Base-by-base conservation (phyloP, 2,329 filamentous ascomycete species). In the Esteya vermicola region DNA sequence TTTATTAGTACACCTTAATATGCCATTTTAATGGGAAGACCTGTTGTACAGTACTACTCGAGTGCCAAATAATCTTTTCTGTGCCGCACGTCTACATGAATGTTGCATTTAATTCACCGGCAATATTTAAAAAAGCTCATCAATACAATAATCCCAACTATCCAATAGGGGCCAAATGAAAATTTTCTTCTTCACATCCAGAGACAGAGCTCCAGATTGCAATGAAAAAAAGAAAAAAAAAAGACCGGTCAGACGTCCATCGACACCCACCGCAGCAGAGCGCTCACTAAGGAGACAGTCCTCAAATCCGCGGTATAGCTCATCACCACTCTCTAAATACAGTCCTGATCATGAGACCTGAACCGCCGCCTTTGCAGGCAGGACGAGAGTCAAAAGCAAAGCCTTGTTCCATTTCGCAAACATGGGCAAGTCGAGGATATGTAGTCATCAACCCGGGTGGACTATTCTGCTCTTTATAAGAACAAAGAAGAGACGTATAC, bases 401-500 rank as follows among this genome's bases (percentile, higher is more conserved):
- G 81, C 80, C 67, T 39, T 21, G 32, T 35, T n/a, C 25, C 39
- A 32, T 43, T 47, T 44, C 39, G 31, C 37, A 41, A 42, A 38
- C 26, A 46, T 38, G 45, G 47, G 47, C 41, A 41, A 47, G 71
- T 70, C 77, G 84, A 84, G 81, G 84, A 84, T 80, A 42, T 55
- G 55, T n/a, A 64, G 62, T 93, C 85, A 91, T 93, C 85, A 84
- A 82, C 83, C 84, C 85, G 84, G 82, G 78, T 89, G 75, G 77
- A 77, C 75, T 85, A 81, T 89, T 81, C 85, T 75, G 83, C 86
- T 93, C 72, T 71, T 81, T 74, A 86, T 73, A 76, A 77, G 75
- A 89, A 81, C 78, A 85, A 81, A 91, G 83, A 85, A 78, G 72
- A 71, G 81, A 86, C 78, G 78, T 84, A 72, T 79, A 88, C 85